These are phyloP conservation scores for Diaporthe ampelina DNA, from an alignment of 2,329 filamentous ascomycete genomes.

Conservation along the genomic window DNA sequence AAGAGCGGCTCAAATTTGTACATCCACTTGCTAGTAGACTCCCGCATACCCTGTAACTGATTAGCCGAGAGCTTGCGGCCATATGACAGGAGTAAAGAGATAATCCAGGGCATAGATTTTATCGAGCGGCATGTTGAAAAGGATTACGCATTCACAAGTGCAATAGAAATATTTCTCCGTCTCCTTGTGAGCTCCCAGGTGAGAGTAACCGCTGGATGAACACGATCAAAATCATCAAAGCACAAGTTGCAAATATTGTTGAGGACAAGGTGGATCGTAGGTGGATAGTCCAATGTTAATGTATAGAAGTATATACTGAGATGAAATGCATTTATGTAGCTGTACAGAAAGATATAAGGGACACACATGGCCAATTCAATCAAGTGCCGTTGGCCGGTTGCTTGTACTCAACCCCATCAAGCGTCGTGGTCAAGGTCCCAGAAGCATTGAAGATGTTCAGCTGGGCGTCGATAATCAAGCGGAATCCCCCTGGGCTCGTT, in stretches of 20 bases:
- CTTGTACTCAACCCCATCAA: background rate
- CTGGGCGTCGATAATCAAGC: background rate
- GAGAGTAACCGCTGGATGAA: too few species aligned
- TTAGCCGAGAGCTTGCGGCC: background rate
- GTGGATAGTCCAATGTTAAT: too few species aligned
- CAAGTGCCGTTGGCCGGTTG: constrained; percentile 7
- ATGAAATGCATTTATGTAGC: too few species aligned
- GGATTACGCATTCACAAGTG: too few species aligned
- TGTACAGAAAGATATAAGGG: background rate
- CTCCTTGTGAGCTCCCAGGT: too few species aligned
- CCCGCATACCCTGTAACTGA: background rate
- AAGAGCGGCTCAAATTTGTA: background rate
- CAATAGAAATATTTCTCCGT: too few species aligned
- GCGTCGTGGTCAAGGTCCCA: background rate
- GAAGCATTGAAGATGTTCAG: background rate
- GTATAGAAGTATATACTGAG: background rate
- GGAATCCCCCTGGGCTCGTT: constrained; percentile 1
- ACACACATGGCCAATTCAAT: background rate
- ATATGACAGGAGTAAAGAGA: too few species aligned
- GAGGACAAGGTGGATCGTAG: too few species aligned
- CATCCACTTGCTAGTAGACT: background rate
- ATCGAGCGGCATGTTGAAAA: too few species aligned
- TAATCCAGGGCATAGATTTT: too few species aligned
- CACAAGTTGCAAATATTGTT: too few species aligned
- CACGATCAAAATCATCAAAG: too few species aligned